These are phyloP conservation scores for Ceratonia siliqua DNA, from an alignment of 306 rosid species.

Conservation along the genomic window DNA sequence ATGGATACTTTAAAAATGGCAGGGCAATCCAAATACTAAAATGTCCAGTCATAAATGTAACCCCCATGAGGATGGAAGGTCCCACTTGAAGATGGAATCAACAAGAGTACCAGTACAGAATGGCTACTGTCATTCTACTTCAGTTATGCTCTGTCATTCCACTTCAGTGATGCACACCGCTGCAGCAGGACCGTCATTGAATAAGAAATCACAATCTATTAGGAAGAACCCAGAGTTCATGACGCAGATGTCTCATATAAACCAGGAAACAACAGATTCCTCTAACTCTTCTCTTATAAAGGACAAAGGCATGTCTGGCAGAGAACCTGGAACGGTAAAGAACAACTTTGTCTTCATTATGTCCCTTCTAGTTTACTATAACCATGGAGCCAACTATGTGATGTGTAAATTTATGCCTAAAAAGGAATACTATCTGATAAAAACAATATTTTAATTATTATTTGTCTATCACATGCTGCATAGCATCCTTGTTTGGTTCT, in stretches of 20 bases:
- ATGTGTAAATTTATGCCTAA: neutral
- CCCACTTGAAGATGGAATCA: constrained; percentile 43
- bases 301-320: constrained; percentile 33
- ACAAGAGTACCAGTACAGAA: constrained; percentile 32
- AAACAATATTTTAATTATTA: neutral
- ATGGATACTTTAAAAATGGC: constrained; percentile 27
- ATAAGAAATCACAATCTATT: constrained; percentile 40
- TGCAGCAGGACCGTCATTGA: constrained; percentile 34
- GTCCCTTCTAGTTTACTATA: neutral
- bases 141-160: constrained; percentile 50
- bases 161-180: constrained; percentile 40
- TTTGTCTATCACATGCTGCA: neutral
- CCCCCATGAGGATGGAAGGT: constrained; percentile 44
- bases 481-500: neutral
- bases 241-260: constrained; percentile 53
- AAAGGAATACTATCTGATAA: neutral
- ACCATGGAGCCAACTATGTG: neutral
- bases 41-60: constrained; percentile 37
- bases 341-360: constrained; percentile 14
- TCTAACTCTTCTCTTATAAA: constrained; percentile 41
- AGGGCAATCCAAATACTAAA: constrained; percentile 59
- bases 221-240: constrained; percentile 40
- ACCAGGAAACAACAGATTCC: constrained; percentile 41
- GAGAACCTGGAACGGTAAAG: constrained; percentile 54
- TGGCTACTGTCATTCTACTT: constrained; percentile 45